Percentiles rank a stretch among this genome's conserved stretches.
These are phyloP conservation scores for Akanthomyces uredinophilus DNA, from an alignment of 2,329 filamentous ascomycete genomes.

Conservation along the genomic window DNA sequence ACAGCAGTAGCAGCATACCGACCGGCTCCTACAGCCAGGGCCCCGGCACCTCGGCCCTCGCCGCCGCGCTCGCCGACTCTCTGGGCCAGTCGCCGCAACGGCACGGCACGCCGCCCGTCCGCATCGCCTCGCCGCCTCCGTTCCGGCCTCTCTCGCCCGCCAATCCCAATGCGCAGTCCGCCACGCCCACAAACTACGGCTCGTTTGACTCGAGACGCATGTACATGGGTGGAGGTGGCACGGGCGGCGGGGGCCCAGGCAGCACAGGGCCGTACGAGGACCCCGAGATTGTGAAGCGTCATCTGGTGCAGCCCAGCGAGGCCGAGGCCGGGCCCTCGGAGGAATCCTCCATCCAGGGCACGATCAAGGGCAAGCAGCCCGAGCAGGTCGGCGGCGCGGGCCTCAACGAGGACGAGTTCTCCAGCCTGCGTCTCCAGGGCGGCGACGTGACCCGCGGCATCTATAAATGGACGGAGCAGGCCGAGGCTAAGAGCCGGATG, in stretches of 20 bases:
- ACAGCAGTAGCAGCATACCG: slow-evolving; percentile 64
- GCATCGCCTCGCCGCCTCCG: slow-evolving; percentile 51
- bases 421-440: slow-evolving; percentile 85
- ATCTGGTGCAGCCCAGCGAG: slow-evolving; percentile 69
- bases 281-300: slow-evolving; percentile 83
- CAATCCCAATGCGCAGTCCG: slow-evolving; percentile 36
- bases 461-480: slow-evolving; percentile 93
- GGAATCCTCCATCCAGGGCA: slow-evolving; percentile 39
- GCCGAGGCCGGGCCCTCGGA: slow-evolving; percentile 40
- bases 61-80: slow-evolving; percentile 76
- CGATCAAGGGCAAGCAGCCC: slow-evolving; percentile 50
- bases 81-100: slow-evolving; percentile 65
- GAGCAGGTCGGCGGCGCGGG: slow-evolving; percentile 32
- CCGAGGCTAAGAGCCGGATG: slow-evolving; percentile 62
- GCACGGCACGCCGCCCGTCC: slow-evolving; percentile 59
- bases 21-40: slow-evolving; percentile 61
- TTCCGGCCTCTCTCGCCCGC: slow-evolving; percentile 34
- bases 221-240: slow-evolving; percentile 32
- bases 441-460: slow-evolving; percentile 93
- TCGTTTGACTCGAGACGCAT: slow-evolving; percentile 67
- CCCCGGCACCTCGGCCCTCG: slow-evolving; percentile 81
- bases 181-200: slow-evolving; percentile 70
- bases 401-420: slow-evolving; percentile 76
- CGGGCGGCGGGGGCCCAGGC: slow-evolving; percentile 30
- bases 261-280: slow-evolving; percentile 67